Conservation (phyloP, 2,329 filamentous ascomycete species). For the Parasarocladium wereldwijsianum region DNA sequence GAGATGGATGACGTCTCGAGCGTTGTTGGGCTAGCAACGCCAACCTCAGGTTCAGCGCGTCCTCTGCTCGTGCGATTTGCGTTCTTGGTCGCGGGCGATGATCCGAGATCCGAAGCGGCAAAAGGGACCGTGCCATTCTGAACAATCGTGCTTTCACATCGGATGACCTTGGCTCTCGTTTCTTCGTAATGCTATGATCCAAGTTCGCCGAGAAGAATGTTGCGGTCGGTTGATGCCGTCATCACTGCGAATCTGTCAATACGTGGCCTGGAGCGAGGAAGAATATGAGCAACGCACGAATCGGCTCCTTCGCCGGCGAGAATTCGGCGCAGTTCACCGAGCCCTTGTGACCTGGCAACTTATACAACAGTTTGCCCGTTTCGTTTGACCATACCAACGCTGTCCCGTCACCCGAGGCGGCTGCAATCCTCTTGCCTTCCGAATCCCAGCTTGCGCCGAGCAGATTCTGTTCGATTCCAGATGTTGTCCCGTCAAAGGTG, state of each 20-base stretch:
- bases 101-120: too few relatives aligned
- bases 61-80: too few relatives aligned
- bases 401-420: slow-evolving; percentile 79
- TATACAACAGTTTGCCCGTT: slow-evolving; percentile 83
- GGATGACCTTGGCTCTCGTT: too few relatives aligned
- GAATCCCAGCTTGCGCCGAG: slow-evolving; percentile 82
- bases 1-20: too few relatives aligned
- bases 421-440: slow-evolving; percentile 72
- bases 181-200: too few relatives aligned
- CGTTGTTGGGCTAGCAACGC: too few relatives aligned
- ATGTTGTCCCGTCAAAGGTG: slow-evolving; percentile 83
- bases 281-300: slow-evolving; percentile 48
- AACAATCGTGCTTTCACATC: too few relatives aligned
- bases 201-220: slow-evolving; percentile 70
- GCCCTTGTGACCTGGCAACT: slow-evolving; percentile 88
- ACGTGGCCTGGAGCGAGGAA: background rate
- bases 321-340: slow-evolving; percentile 93
- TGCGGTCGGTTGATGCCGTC: slow-evolving; percentile 81
- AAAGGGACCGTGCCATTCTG: too few relatives aligned
- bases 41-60: too few relatives aligned
- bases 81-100: too few relatives aligned
- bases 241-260: slow-evolving; percentile 48
- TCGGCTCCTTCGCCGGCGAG: slow-evolving; percentile 68
- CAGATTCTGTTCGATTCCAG: slow-evolving; percentile 82
- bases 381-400: slow-evolving; percentile 83